Base-by-base conservation (phyloP, 331 rosid species). In the Prunus yedoensis region DNA sequence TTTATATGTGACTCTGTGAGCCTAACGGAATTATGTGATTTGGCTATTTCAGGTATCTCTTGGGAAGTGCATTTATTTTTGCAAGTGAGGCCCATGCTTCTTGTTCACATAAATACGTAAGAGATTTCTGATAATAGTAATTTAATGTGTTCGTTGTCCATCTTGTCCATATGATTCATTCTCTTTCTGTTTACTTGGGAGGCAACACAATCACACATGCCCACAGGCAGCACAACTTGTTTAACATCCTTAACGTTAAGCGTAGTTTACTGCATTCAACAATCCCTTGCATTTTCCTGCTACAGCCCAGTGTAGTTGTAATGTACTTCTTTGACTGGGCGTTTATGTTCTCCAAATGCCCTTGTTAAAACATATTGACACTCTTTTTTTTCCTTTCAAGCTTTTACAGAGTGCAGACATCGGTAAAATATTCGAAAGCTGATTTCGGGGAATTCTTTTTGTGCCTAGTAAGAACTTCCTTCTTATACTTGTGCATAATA, bases 11-110 rank as follows among this genome's bases (percentile, higher is more conserved):
- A 58, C 41, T 35, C 49, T 27, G 25, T 49, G 17, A 45, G 8
- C 28, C 20, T 73, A 50, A 20, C 32, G 49, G 69, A 53, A 10
- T 69, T 58, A 66, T 47, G 74, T 54, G 20, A 0, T 50, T 35
- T 25, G 58, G 2, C 18, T 64, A 68, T 77, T 82, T 76, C 89
- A 84, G 86, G 81, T 77, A 68, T 74, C 64, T 32, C 71, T 71
- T 74, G 82, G 76, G 62, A 58, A 82, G 18, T 13, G 38, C 62
- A 30, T 58, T 46, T 56, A 11, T 65, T 35, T 20, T 52, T 63
- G 66, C 68, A 70, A 83, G 79, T 76, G 84, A 73, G 60, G 62
- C 69, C 72, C 70, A 69, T 82, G 52, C 20, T 58, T 65, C 38
- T 56, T 75, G 60, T 64, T 82, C 76, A 35, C 68, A 10, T 62